Evolutionary conservation across 1,139 yeast genomes (phyloP), one percentile per base, ranked within the genome.

Genomic region (Nakaseomyces delphensis): DNA sequence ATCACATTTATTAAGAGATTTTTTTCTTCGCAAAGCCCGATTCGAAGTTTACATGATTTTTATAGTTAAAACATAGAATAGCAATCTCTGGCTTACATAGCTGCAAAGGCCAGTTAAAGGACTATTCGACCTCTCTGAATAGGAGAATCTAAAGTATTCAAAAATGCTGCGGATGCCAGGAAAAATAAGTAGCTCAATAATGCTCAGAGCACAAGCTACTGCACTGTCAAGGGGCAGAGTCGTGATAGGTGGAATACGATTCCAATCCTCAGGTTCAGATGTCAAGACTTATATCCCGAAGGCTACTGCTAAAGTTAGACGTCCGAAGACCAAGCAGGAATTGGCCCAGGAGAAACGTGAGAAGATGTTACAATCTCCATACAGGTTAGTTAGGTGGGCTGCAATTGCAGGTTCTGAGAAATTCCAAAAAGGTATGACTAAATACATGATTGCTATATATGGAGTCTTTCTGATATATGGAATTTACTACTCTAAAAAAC

Each of bases 401-500:
- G 77, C 77, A 1, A 63, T 62, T 33, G 61, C 69, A 9, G 62
- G 71, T 32, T 63, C 75, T 1, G 66, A 64, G 38, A 63, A 64
- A 19, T 73, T 73, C 48, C 67, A 68, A 41, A 71, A 66, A 48
- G 67, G 66, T 39, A 60, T 73, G 56, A 71, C 77, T 9, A 71
- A 71, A 54, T 77, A 72, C 56, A 76, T 81, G 52, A 57, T 82
- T 29, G 76, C 74, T 23, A 73, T 77, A 1, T 81, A 83, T 55
- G 66, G 69, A 0, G 66, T 73, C 15, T 72, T 80, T 51, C 60
- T 77, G 31, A 68, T 73, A 19, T 76, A 80, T 43, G 83, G 85
- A 45, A 73, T 76, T 48, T 74, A 72, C 54, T 79, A 79, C 57
- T 78, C 83, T 77, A 68, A 79, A 52, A 84, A 81, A 53, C 62